Conservation (phyloP, 1,139 yeast genomes). For the Yamadazyma trypodendri region DNA sequence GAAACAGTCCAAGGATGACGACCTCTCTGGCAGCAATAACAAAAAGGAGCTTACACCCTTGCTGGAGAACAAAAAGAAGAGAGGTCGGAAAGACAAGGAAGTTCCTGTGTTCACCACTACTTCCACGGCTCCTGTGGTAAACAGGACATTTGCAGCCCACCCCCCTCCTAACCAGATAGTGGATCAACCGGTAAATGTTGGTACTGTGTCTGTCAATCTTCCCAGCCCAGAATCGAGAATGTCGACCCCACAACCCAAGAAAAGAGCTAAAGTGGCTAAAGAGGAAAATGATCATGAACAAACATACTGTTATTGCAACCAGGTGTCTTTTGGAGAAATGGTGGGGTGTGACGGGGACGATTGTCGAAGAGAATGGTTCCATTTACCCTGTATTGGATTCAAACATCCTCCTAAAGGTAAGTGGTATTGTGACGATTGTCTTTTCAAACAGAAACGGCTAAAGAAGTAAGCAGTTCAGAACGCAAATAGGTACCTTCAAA, state of each 20-base stretch:
- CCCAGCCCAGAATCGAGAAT: conserved; percentile 18
- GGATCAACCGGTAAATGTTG: background rate
- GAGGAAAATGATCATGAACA: conserved; percentile 56
- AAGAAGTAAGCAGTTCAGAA: too few species aligned
- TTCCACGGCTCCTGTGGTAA: conserved; percentile 1
- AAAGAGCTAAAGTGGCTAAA: conserved; percentile 28
- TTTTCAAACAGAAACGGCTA: conserved; percentile 37
- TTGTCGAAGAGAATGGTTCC: conserved; percentile 96
- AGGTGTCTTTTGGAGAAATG: conserved; percentile 97
- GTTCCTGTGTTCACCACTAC: background rate
- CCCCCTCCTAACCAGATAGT: background rate
- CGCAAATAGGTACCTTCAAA: too few species aligned
- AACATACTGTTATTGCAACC: conserved; percentile 92
- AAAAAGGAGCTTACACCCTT: conserved; percentile 14
- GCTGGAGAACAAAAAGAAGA: conserved; percentile 24
- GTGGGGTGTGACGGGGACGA: conserved; percentile 96
- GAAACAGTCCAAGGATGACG: conserved; percentile 54
- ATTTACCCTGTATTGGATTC: conserved; percentile 91
- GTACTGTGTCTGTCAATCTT: conserved; percentile 1
- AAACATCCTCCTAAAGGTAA: conserved; percentile 91
- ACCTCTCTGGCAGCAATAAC: conserved; percentile 10
- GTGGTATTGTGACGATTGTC: conserved; percentile 96
- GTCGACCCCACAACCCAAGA: conserved; percentile 24
- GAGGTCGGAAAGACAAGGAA: conserved; percentile 21
- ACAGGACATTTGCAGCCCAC: background rate